These are phyloP conservation scores for Malassezia pachydermatis DNA, from an alignment of 1,284 basidiomycete species.

Conservation along the genomic window DNA sequence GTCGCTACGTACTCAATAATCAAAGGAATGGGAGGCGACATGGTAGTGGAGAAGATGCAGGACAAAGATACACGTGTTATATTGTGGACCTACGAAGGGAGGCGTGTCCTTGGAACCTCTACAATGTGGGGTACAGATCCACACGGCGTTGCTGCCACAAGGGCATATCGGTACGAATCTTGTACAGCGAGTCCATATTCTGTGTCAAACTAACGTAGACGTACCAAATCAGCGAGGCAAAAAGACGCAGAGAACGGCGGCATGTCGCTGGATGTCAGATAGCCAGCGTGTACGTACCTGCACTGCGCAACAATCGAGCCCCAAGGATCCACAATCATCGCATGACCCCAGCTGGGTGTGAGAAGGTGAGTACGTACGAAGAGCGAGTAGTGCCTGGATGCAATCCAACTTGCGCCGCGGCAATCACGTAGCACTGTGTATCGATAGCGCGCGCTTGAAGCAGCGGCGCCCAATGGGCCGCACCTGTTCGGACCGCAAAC, in stretches of 20 bases:
- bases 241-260: constrained; percentile 39
- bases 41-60: not conserved
- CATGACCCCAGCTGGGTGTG: constrained; percentile 36
- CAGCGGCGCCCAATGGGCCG: constrained; percentile 44
- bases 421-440: constrained; percentile 49
- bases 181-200: constrained; percentile 30
- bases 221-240: constrained; percentile 38
- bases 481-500: constrained; percentile 51
- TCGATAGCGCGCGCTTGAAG: constrained; percentile 50
- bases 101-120: not conserved
- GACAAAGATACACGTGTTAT: not conserved
- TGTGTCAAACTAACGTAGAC: constrained; percentile 7
- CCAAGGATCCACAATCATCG: constrained; percentile 46
- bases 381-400: constrained; percentile 34
- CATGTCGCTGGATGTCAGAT: constrained; percentile 24
- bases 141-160: constrained; percentile 36
- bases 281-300: constrained; percentile 14
- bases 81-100: not conserved
- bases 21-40: constrained; percentile 1
- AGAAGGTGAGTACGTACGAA: constrained; percentile 19
- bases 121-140: constrained; percentile 36
- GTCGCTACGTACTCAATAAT: constrained; percentile 15
- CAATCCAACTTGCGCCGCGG: constrained; percentile 47
- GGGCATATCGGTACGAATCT: constrained; percentile 39
- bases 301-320: constrained; percentile 42